Conservation (phyloP, 2,329 filamentous ascomycete genomes). For the Cordyceps farinosa region DNA sequence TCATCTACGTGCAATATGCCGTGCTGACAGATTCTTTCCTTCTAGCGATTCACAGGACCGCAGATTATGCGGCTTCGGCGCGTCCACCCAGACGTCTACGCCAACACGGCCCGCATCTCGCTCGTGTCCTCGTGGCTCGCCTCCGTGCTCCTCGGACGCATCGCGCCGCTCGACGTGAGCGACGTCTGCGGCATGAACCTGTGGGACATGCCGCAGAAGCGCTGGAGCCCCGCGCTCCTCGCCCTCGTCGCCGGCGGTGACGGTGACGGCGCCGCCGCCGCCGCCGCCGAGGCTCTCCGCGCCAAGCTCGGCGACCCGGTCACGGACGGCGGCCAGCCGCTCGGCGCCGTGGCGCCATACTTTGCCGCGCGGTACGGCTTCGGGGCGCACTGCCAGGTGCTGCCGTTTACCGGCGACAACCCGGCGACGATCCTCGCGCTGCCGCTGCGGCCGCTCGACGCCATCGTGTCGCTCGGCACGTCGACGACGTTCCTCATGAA, state of each 20-base stretch:
- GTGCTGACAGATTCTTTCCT: constrained; percentile 14
- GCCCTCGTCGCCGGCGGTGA: constrained; percentile 66
- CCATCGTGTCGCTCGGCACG: constrained; percentile 91
- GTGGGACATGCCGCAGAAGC: constrained; percentile 76
- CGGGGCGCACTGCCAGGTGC: constrained; percentile 67
- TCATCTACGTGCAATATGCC: not conserved
- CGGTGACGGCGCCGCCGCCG: constrained; percentile 31
- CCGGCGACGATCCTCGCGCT: constrained; percentile 90
- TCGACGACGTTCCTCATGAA: constrained; percentile 98
- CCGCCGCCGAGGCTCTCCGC: constrained; percentile 58
- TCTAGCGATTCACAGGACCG: constrained; percentile 88
- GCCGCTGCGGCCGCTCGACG: constrained; percentile 81
- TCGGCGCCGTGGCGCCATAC: constrained; percentile 74
- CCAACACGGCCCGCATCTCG: constrained; percentile 77
- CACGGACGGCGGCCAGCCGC: constrained; percentile 72
- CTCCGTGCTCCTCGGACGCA: constrained; percentile 77
- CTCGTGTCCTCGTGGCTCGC: constrained; percentile 94
- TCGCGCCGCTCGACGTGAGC: constrained; percentile 88
- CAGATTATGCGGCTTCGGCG: constrained; percentile 88
- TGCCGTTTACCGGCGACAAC: constrained; percentile 93
- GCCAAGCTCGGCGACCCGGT: constrained; percentile 77
- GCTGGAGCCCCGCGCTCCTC: constrained; percentile 73
- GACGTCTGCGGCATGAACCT: constrained; percentile 97
- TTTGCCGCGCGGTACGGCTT: constrained; percentile 79
- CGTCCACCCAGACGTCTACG: constrained; percentile 77